phyloP scores from a whole-genome alignment of 345 rosid genomes.

The Cardamine chenopodiifolia region DNA sequence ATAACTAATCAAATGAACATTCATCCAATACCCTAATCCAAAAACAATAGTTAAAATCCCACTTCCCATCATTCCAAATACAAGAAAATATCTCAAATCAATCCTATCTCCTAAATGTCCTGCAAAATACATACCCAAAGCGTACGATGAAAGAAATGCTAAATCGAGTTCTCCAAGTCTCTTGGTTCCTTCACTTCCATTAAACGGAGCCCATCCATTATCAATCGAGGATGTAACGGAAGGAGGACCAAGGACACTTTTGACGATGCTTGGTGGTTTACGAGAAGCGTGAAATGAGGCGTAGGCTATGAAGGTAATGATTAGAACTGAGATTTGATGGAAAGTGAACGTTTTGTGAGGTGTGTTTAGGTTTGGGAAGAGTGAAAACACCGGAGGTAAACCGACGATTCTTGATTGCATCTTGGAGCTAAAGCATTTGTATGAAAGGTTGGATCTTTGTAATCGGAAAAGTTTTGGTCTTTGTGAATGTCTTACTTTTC shows the following conservation, averaged over 20 bases:
- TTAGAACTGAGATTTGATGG: slow-evolving; percentile 59
- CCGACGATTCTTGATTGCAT: slow-evolving; percentile 48
- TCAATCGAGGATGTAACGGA: slow-evolving; percentile 38
- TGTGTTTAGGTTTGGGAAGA: slow-evolving; percentile 64
- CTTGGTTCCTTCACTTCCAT: slow-evolving; percentile 64
- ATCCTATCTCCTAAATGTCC: slow-evolving; percentile 86
- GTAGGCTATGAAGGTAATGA: slow-evolving; percentile 77
- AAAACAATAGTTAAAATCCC: slow-evolving; percentile 68
- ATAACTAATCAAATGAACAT: slow-evolving; percentile 59
- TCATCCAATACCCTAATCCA: slow-evolving; percentile 85
- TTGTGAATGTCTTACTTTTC: slow-evolving; percentile 1
- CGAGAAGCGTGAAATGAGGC: slow-evolving; percentile 96
- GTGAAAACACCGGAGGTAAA: slow-evolving; percentile 54
- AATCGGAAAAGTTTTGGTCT: neutral
- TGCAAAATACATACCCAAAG: slow-evolving; percentile 81
- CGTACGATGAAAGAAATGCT: slow-evolving; percentile 72
- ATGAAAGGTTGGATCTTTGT: neutral
- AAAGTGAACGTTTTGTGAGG: slow-evolving; percentile 66
- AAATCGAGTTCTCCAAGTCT: slow-evolving; percentile 94
- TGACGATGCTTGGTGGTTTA: slow-evolving; percentile 94
- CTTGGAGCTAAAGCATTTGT: neutral
- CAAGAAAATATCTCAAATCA: slow-evolving; percentile 85
- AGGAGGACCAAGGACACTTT: slow-evolving; percentile 90
- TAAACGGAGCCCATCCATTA: slow-evolving; percentile 84
- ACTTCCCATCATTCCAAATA: slow-evolving; percentile 90